Percentiles rank a stretch among this genome's conserved stretches.
Conservation (phyloP, 305 asterid genomes). For the Rubia peregrina region DNA sequence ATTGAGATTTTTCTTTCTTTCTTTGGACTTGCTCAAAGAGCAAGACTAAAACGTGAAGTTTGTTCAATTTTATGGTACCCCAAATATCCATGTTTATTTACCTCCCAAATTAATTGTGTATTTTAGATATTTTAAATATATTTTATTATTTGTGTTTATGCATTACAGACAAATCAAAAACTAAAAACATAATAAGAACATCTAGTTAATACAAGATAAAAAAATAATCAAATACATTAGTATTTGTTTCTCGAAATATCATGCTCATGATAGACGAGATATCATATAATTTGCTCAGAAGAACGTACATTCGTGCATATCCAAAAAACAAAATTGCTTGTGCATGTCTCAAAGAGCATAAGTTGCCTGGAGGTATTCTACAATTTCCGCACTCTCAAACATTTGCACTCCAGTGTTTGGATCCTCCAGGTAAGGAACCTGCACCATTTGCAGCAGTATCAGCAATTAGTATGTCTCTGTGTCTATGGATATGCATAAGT, state of each 20-base stretch:
- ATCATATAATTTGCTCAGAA: no score
- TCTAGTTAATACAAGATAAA: background rate
- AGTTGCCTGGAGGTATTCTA: slow-evolving; percentile 72
- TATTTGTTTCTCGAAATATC: no score
- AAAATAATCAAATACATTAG: no score
- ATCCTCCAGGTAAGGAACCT: slow-evolving; percentile 95
- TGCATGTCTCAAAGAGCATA: slow-evolving; percentile 45
- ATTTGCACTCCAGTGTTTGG: slow-evolving; percentile 88
- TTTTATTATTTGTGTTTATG: background rate
- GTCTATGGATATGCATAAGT: background rate
- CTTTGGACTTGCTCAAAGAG: background rate
- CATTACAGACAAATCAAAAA: background rate
- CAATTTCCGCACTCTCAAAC: slow-evolving; percentile 95
- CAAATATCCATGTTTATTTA: background rate
- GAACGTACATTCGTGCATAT: no score
- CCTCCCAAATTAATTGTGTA: background rate
- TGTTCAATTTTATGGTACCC: background rate
- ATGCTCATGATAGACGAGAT: no score
- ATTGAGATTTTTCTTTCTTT: background rate
- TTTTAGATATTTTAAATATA: no score
- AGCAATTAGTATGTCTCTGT: background rate
- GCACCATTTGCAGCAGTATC: slow-evolving; percentile 12
- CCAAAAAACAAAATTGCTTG: no score
- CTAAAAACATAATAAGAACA: no score
- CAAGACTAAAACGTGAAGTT: background rate